A percentile compares a stretch with the other conserved stretches of the same genome.
Evolutionary conservation across 2,329 filamentous ascomycete genomes (phyloP).

Genomic region (Fusarium nodosum): DNA sequence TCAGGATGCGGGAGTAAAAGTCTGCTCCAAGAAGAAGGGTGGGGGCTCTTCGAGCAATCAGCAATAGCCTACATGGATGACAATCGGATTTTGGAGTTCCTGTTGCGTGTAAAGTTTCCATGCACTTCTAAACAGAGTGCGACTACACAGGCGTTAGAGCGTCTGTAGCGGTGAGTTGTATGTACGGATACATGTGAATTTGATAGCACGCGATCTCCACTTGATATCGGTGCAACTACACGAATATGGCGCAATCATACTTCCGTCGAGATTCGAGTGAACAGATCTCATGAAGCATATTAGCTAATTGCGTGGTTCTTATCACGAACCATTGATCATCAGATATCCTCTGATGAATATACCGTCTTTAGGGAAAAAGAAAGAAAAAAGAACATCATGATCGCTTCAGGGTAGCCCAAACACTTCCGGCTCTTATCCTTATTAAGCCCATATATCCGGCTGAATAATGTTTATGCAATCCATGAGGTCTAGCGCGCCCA

Average conservation of each 20-base stretch:
- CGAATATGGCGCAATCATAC: not conserved
- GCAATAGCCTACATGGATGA: not conserved
- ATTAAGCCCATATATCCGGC: conserved; percentile 7
- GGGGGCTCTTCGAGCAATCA: not conserved
- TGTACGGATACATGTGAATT: too few relatives aligned
- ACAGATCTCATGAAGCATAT: not conserved
- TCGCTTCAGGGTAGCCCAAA: conserved; percentile 5
- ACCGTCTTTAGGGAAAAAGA: not conserved
- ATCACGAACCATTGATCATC: too few relatives aligned
- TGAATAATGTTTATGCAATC: not conserved
- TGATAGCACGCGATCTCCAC: not conserved
- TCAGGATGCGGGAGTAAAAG: not conserved
- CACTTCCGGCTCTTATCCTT: not conserved
- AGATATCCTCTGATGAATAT: not conserved
- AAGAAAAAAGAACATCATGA: not conserved
- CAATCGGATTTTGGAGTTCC: not conserved
- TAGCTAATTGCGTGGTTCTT: too few relatives aligned
- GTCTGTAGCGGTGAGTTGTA: not conserved
- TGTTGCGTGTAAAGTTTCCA: not conserved
- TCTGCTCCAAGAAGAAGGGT: not conserved
- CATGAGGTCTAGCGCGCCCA: conserved; percentile 14
- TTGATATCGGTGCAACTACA: not conserved
- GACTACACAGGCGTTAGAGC: too few relatives aligned
- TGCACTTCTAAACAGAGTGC: not conserved
- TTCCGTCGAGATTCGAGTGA: not conserved